Conservation (phyloP, 1,284 basidiomycete genomes). For the Ganoderma sinense region DNA sequence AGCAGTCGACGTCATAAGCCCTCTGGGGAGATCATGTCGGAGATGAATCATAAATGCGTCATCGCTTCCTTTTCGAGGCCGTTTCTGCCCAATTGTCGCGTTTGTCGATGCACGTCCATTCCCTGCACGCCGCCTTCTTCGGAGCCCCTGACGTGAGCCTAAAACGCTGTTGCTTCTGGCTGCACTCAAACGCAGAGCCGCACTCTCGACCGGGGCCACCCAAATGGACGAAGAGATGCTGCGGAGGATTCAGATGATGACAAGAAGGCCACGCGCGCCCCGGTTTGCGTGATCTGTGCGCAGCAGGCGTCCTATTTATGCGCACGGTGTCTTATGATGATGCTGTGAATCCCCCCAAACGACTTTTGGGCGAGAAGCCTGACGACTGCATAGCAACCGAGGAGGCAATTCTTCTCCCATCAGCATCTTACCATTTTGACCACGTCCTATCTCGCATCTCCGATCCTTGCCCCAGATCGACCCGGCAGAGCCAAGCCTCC, state of each 20-base stretch:
- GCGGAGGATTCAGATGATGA: conserved; percentile 12
- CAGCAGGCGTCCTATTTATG: conserved; percentile 26
- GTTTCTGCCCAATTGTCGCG: conserved; percentile 5
- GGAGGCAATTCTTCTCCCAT: conserved; percentile 15
- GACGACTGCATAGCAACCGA: conserved; percentile 31
- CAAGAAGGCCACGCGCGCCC: background rate
- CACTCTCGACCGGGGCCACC: background rate
- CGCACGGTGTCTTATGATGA: conserved; percentile 15
- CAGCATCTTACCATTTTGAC: conserved; percentile 7
- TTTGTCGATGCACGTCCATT: background rate
- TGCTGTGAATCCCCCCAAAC: conserved; percentile 27
- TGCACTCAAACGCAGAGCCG: background rate
- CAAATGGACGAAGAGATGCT: conserved; percentile 9
- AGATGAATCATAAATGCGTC: conserved; percentile 52
- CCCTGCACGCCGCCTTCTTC: background rate
- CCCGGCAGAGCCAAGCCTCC: background rate
- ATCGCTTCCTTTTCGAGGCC: conserved; percentile 14
- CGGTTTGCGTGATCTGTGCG: conserved; percentile 3
- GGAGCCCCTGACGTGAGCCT: conserved; percentile 2
- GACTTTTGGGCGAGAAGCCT: conserved; percentile 8
- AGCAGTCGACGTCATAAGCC: conserved; percentile 37
- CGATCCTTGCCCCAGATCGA: conserved; percentile 25
- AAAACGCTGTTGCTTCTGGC: background rate
- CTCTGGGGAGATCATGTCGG: conserved; percentile 51
- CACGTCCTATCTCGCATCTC: background rate